These are phyloP conservation scores for Pythium monospermum DNA, from an alignment of 352 stramenopile genomes.

Conservation along the genomic window DNA sequence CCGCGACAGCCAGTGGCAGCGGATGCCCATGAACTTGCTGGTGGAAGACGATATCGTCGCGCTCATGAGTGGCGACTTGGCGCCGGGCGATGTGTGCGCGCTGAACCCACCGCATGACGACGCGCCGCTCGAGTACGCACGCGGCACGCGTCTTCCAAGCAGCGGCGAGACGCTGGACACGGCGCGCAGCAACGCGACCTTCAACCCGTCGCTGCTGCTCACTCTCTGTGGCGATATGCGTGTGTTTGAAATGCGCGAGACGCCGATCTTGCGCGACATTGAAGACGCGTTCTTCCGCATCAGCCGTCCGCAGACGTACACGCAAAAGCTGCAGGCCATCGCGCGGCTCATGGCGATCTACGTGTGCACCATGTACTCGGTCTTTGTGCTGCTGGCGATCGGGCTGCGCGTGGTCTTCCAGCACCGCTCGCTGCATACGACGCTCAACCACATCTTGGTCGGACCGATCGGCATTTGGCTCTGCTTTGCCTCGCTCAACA, in stretches of 20 bases:
- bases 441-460: constrained; percentile 62
- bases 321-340: constrained; percentile 66
- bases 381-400: constrained; percentile 64
- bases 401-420: constrained; percentile 58
- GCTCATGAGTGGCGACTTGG: constrained; percentile 81
- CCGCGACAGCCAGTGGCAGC: constrained; percentile 73
- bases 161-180: constrained; percentile 36
- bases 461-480: constrained; percentile 76
- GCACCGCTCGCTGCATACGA: constrained; percentile 61
- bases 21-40: constrained; percentile 78
- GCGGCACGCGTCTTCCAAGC: constrained; percentile 58
- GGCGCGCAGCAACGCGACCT: constrained; percentile 64
- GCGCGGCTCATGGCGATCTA: constrained; percentile 48
- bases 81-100: constrained; percentile 51
- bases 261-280: constrained; percentile 72
- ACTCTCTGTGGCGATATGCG: constrained; percentile 83
- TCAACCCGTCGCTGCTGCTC: constrained; percentile 67
- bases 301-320: constrained; percentile 59
- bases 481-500: constrained; percentile 85
- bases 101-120: constrained; percentile 19
- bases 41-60: constrained; percentile 75
- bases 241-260: constrained; percentile 84
- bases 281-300: constrained; percentile 76
- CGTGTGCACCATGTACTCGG: constrained; percentile 64
- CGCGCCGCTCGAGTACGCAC: constrained; percentile 26